These are phyloP conservation scores for Penicillium brevicompactum DNA, from an alignment of 2,329 filamentous ascomycete genomes.

Conservation along the genomic window DNA sequence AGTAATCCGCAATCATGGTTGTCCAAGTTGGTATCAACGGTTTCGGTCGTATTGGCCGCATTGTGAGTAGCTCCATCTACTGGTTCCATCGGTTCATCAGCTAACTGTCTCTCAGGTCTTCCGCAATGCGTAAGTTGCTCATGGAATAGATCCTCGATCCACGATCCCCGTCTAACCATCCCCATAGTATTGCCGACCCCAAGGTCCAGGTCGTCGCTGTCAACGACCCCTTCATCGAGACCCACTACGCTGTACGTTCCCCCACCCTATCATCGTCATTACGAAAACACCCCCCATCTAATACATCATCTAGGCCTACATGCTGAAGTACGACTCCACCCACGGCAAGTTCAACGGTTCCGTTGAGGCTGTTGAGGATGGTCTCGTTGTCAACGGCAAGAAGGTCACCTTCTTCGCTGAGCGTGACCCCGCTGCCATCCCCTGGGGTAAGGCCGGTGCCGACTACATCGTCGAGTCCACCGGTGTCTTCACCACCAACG, in stretches of 20 bases:
- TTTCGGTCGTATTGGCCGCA: constrained; percentile 99
- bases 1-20: constrained; percentile 38
- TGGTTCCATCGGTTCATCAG: neutral
- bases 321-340: constrained; percentile 99
- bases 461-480: constrained; percentile 97
- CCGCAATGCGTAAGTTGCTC: constrained; percentile 80
- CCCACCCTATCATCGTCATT: neutral
- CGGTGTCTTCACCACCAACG: constrained; percentile 97
- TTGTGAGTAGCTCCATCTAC: constrained; percentile 53
- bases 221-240: constrained; percentile 99
- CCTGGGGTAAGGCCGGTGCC: constrained; percentile 84
- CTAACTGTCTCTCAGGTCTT: constrained; percentile 64
- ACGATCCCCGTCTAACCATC: constrained; percentile 18
- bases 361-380: constrained; percentile 67
- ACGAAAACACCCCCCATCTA: neutral
- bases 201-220: constrained; percentile 93
- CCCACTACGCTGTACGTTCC: constrained; percentile 87
- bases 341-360: constrained; percentile 97
- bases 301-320: constrained; percentile 73
- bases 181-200: constrained; percentile 71
- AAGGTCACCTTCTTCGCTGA: constrained; percentile 91
- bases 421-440: constrained; percentile 85
- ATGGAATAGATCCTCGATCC: neutral
- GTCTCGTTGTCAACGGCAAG: constrained; percentile 90
- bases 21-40: constrained; percentile 93